These are phyloP conservation scores for Coniochaeta hoffmannii DNA, from an alignment of 2,329 filamentous ascomycete species.

Conservation along the genomic window DNA sequence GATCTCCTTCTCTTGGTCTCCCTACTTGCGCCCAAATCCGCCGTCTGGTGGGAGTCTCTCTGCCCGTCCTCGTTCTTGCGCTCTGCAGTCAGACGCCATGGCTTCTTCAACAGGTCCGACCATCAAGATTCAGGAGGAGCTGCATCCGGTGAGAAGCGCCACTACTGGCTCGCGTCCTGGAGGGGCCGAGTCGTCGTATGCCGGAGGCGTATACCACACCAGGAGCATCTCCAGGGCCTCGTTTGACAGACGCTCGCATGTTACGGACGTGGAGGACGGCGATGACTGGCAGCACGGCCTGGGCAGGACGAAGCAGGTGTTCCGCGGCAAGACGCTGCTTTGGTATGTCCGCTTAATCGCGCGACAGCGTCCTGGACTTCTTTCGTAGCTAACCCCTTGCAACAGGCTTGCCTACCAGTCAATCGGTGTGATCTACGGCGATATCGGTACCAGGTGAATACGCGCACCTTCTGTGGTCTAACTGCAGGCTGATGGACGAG, in stretches of 20 bases:
- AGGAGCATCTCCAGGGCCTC: constrained; percentile 20
- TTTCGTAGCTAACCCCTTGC: neutral
- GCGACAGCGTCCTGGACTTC: neutral
- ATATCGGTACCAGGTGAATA: constrained; percentile 44
- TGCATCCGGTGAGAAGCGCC: constrained; percentile 11
- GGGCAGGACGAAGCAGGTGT: constrained; percentile 27
- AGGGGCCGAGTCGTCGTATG: constrained; percentile 3
- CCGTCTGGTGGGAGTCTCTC: neutral
- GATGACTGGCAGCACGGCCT: constrained; percentile 24
- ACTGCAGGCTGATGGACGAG: neutral
- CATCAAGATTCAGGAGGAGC: constrained; percentile 21
- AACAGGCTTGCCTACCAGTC: constrained; percentile 54
- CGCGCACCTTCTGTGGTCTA: neutral
- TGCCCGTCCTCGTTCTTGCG: neutral
- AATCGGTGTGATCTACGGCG: constrained; percentile 61
- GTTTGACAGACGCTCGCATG: constrained; percentile 14
- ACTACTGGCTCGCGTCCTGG: constrained; percentile 5
- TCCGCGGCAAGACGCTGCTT: constrained; percentile 25
- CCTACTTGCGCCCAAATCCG: neutral
- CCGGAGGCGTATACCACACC: constrained; percentile 25
- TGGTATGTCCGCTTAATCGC: constrained; percentile 16
- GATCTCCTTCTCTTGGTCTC: neutral
- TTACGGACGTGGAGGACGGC: constrained; percentile 22
- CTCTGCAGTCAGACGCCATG: neutral
- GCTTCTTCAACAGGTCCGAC: neutral